Conservation (phyloP, 306 rosid species). For the Prunus mongolica region DNA sequence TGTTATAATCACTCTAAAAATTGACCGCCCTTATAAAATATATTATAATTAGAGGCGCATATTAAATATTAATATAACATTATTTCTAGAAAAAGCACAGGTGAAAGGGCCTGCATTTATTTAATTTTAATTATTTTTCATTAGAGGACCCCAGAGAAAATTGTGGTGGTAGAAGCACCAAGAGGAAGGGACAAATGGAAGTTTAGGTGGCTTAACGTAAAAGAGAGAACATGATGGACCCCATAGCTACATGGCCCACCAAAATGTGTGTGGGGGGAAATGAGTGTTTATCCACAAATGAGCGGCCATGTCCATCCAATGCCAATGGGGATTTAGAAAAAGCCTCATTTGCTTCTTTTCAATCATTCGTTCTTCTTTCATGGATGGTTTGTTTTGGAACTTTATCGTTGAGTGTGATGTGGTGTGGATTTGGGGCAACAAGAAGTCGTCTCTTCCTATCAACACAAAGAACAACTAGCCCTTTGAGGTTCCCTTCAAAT, state of each 20-base stretch:
- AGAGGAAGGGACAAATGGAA: neutral
- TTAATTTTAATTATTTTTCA: no score
- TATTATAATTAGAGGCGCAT: no score
- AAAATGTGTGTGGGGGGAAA: constrained; percentile 26
- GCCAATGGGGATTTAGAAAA: neutral
- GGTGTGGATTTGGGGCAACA: no score
- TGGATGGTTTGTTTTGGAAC: neutral
- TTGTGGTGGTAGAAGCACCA: neutral
- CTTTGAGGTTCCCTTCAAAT: neutral
- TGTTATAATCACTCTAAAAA: no score
- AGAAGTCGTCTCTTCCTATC: neutral
- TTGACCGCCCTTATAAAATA: no score
- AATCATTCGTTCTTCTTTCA: neutral
- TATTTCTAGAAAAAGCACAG: no score
- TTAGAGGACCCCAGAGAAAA: no score
- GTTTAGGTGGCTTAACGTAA: constrained; percentile 17
- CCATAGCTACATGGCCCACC: constrained; percentile 1
- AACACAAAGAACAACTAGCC: neutral
- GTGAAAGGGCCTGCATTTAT: no score
- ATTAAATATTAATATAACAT: no score
- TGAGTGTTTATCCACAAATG: constrained; percentile 30
- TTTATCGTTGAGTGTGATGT: neutral
- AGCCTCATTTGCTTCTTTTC: neutral
- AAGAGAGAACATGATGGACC: constrained; percentile 8
- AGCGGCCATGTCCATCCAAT: neutral